Conservation (phyloP, 352 stramenopile species). For the Saprolegnia diclina region DNA sequence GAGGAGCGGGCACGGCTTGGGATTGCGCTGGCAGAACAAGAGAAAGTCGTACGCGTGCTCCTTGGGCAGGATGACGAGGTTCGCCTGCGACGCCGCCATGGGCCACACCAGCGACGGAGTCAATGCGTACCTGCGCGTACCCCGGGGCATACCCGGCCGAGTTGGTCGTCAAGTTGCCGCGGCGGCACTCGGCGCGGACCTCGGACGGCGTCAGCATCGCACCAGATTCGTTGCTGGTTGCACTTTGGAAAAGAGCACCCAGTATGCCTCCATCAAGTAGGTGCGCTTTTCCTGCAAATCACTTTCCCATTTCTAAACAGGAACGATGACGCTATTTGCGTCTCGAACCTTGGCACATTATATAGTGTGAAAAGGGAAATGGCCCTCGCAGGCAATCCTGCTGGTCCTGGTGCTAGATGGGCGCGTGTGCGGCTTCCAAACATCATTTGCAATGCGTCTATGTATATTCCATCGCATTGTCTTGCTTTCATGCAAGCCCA, state of each 20-base stretch:
- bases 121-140: slow-evolving; percentile 20
- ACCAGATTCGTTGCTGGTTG: not conserved
- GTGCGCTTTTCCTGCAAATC: not conserved
- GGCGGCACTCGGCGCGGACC: slow-evolving; percentile 10
- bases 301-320: not conserved
- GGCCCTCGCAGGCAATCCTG: too few species aligned
- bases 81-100: slow-evolving; percentile 39
- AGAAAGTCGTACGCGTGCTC: slow-evolving; percentile 65
- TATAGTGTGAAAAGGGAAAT: too few species aligned
- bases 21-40: slow-evolving; percentile 73
- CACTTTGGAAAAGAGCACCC: not conserved
- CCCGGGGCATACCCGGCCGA: slow-evolving; percentile 21
- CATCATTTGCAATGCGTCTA: too few species aligned
- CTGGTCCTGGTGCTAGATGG: too few species aligned
- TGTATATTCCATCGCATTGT: too few species aligned
- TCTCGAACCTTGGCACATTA: not conserved
- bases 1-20: slow-evolving; percentile 63
- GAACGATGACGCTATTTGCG: not conserved
- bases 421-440: too few species aligned
- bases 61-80: slow-evolving; percentile 68
- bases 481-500: too few species aligned
- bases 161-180: slow-evolving; percentile 16
- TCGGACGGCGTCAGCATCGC: slow-evolving; percentile 9
- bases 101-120: not conserved
- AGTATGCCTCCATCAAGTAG: not conserved